Conservation (phyloP, 2,329 filamentous ascomycete genomes). For the Aureobasidium sp. region DNA sequence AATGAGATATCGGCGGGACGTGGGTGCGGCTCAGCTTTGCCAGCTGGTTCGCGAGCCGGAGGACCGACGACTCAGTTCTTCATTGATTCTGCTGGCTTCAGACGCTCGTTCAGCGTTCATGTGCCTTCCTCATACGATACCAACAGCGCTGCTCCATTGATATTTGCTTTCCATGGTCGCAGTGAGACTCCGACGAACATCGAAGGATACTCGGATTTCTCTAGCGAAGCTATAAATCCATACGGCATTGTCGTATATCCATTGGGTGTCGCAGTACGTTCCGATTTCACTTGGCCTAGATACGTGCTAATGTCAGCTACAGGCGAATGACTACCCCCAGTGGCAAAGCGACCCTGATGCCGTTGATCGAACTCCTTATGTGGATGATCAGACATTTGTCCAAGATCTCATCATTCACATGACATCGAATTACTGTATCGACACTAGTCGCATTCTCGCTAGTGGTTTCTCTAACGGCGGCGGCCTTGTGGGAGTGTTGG, state of each 20-base stretch:
- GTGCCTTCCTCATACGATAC: slow-evolving; percentile 32
- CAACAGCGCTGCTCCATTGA: slow-evolving; percentile 30
- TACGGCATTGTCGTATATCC: slow-evolving; percentile 38
- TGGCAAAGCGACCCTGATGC: slow-evolving; percentile 36
- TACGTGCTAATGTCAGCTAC: neutral
- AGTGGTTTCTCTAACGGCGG: slow-evolving; percentile 47
- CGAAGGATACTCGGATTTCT: slow-evolving; percentile 37
- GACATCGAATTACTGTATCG: slow-evolving; percentile 33
- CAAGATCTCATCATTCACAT: slow-evolving; percentile 32
- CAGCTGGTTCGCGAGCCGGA: slow-evolving; percentile 14
- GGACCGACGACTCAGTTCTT: slow-evolving; percentile 16
- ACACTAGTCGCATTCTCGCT: slow-evolving; percentile 35
- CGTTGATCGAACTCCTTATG: slow-evolving; percentile 20
- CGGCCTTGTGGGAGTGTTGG: slow-evolving; percentile 37
- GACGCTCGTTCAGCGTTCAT: slow-evolving; percentile 30
- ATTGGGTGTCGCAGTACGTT: slow-evolving; percentile 28
- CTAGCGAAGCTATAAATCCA: slow-evolving; percentile 35
- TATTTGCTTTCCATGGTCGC: slow-evolving; percentile 42
- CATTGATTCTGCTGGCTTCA: slow-evolving; percentile 20
- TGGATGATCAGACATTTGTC: slow-evolving; percentile 35
- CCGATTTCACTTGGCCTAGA: no score
- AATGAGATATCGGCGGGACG: slow-evolving; percentile 15
- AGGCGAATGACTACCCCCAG: slow-evolving; percentile 18
- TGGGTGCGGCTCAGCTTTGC: slow-evolving; percentile 20
- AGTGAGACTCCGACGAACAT: slow-evolving; percentile 29